These are phyloP conservation scores for Picea glauca DNA, from an alignment of 75 land plant species.

Conservation along the genomic window DNA sequence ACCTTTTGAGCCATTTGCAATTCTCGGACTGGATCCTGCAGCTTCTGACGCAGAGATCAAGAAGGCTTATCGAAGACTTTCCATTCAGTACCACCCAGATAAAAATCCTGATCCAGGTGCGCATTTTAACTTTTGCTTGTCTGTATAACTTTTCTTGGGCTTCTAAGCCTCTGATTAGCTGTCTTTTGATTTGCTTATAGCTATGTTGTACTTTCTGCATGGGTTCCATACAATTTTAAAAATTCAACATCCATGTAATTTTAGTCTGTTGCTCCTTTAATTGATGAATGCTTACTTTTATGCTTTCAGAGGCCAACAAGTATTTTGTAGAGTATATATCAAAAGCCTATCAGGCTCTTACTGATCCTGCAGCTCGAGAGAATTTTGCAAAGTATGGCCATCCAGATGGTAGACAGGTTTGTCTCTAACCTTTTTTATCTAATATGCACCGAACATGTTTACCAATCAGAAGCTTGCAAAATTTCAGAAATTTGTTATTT, in stretches of 20 bases:
- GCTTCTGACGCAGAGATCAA: conserved; percentile 91
- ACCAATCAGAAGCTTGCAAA: not conserved
- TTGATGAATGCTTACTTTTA: conserved; percentile 6
- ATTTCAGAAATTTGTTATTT: not conserved
- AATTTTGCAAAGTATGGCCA: conserved; percentile 98
- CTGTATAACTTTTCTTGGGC: not conserved
- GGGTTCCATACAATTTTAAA: not conserved
- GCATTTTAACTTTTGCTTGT: conserved; percentile 1
- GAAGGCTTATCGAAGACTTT: conserved; percentile 93
- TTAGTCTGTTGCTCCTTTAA: not conserved
- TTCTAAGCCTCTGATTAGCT: not conserved
- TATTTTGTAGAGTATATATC: conserved; percentile 95
- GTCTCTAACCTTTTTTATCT: conserved; percentile 1
- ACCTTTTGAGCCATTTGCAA: conserved; percentile 92
- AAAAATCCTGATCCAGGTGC: conserved; percentile 99
- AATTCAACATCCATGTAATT: not conserved
- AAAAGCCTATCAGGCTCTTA: conserved; percentile 98
- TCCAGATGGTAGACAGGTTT: conserved; percentile 99
- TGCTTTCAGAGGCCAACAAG: conserved; percentile 81
- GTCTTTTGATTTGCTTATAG: not conserved
- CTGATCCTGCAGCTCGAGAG: conserved; percentile 92
- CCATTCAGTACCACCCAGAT: conserved; percentile 95
- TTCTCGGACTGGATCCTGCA: conserved; percentile 82
- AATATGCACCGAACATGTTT: not conserved
- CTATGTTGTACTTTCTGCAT: not conserved